These are phyloP conservation scores for Mycena amicta DNA, from an alignment of 768 basidiomycete species.

Conservation along the genomic window DNA sequence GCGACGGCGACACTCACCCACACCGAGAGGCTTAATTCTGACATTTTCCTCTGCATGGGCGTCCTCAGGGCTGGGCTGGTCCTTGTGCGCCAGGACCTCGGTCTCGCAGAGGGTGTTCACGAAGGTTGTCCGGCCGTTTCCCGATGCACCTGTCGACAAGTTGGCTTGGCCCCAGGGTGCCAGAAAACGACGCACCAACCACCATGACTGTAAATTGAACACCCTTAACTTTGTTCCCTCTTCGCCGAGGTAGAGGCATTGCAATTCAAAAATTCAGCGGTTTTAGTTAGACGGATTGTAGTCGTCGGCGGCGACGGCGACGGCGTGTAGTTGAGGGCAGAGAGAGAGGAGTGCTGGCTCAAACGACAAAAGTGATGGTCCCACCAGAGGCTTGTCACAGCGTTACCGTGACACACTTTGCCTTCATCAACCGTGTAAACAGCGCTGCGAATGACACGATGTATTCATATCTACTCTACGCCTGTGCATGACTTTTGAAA, in stretches of 20 bases:
- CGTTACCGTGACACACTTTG: no score
- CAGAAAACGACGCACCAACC: slow-evolving; percentile 61
- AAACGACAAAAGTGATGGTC: no score
- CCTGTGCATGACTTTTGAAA: neutral
- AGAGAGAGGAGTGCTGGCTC: neutral
- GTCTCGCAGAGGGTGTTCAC: slow-evolving; percentile 91
- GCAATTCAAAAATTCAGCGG: no score
- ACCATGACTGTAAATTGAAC: slow-evolving; percentile 90
- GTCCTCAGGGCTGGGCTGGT: slow-evolving; percentile 60
- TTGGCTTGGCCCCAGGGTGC: no score
- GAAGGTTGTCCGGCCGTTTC: slow-evolving; percentile 86
- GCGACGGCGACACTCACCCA: slow-evolving; percentile 54
- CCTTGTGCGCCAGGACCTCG: slow-evolving; percentile 72
- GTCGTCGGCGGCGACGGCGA: no score
- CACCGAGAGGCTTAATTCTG: slow-evolving; percentile 78
- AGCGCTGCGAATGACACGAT: no score
- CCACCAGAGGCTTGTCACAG: no score
- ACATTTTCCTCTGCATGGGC: slow-evolving; percentile 81
- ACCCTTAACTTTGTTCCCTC: slow-evolving; percentile 84
- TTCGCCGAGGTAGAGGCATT: slow-evolving; percentile 55
- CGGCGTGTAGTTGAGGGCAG: no score
- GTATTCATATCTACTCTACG: no score
- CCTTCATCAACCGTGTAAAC: no score
- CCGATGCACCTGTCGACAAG: slow-evolving; percentile 68
- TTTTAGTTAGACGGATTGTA: no score